A percentile compares a stretch with the other conserved stretches of the same genome.
Conservation (phyloP, 108 stramenopile species). For the Parietichytrium sp. region DNA sequence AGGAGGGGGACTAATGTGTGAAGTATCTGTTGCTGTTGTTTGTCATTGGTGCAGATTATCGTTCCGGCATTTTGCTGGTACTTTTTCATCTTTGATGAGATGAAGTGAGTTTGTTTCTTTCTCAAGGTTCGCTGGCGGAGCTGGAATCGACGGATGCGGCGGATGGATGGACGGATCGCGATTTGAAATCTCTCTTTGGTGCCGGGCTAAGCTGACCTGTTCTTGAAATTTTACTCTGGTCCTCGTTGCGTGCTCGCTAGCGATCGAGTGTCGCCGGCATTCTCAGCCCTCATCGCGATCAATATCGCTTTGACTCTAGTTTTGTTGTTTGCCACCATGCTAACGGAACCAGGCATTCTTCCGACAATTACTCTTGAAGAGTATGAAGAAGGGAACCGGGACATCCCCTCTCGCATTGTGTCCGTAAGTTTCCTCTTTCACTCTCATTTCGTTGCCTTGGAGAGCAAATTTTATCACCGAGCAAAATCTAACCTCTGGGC, state of each 20-base stretch:
- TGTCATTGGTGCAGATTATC: background rate
- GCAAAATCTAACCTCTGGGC: too few relatives aligned
- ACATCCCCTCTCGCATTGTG: background rate
- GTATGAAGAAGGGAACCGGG: background rate
- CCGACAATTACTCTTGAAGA: constrained; percentile 1
- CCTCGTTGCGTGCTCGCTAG: background rate
- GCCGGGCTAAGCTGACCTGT: background rate
- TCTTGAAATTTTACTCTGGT: background rate
- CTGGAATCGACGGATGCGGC: too few relatives aligned
- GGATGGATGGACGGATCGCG: too few relatives aligned
- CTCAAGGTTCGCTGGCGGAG: background rate
- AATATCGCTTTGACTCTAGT: background rate
- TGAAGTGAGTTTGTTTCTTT: background rate
- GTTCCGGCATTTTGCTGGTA: background rate
- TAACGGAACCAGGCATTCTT: constrained; percentile 30
- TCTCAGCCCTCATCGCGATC: background rate
- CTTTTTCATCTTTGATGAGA: background rate
- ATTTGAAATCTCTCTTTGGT: too few relatives aligned
- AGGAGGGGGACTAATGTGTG: too few relatives aligned
- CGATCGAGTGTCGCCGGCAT: background rate
- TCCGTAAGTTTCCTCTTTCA: too few relatives aligned
- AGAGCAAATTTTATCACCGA: too few relatives aligned
- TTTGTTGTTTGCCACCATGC: background rate
- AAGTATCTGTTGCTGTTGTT: too few relatives aligned
- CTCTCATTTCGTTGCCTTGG: too few relatives aligned